Evolutionary conservation across 2,329 filamentous ascomycete species (phyloP).

Genomic region (Diaporthe aspalathi): DNA sequence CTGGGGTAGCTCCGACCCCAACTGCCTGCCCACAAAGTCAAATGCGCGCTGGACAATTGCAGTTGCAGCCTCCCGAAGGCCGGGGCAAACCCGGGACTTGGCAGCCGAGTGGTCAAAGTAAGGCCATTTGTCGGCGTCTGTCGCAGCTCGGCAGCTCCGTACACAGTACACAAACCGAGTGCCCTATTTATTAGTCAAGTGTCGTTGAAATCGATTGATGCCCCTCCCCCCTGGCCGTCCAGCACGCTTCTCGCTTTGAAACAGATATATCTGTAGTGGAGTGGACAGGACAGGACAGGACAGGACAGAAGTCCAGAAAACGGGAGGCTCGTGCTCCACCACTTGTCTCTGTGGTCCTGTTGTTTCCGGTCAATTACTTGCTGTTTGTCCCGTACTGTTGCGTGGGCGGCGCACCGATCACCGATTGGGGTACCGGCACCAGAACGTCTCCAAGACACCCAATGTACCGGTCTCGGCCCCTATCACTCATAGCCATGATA

Average conservation of each 20-base stretch:
- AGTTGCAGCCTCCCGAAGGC: constrained; percentile 1
- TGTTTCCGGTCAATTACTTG: background rate
- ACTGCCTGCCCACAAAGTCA: constrained; percentile 8
- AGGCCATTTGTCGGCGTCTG: constrained; percentile 9
- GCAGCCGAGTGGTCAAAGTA: background rate
- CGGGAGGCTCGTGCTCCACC: constrained; percentile 12
- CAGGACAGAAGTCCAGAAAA: background rate
- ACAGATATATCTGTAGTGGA: background rate
- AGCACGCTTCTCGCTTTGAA: constrained; percentile 1
- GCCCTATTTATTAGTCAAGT: constrained; percentile 23
- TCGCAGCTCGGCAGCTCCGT: constrained; percentile 4
- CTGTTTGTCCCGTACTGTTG: constrained; percentile 18
- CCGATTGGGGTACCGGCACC: constrained; percentile 20
- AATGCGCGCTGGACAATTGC: background rate
- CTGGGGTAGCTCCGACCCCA: constrained; percentile 23
- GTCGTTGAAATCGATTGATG: background rate
- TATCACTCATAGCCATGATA: constrained; percentile 39
- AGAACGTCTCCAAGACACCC: constrained; percentile 11
- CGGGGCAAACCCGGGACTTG: constrained; percentile 18
- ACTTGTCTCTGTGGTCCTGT: background rate
- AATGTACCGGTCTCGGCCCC: constrained; percentile 39
- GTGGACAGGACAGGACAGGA: background rate
- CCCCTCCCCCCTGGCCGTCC: background rate
- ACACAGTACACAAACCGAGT: constrained; percentile 18
- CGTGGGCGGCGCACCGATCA: constrained; percentile 21